phyloP scores from a whole-genome alignment of 768 basidiomycete genomes.

The Amanita rubescens region DNA sequence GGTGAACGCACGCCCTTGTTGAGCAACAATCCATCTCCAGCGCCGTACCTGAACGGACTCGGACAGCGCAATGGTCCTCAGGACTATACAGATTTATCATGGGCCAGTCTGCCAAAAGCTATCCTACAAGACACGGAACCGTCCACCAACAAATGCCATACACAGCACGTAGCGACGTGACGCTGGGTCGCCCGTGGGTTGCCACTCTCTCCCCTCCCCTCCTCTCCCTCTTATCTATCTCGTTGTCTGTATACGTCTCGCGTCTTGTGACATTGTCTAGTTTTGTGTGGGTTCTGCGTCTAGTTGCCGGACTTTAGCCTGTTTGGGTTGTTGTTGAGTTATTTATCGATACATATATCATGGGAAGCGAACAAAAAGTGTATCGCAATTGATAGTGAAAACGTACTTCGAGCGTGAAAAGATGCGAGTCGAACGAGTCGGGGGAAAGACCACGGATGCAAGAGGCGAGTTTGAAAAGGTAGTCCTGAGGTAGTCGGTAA shows the following conservation, averaged over 20 bases:
- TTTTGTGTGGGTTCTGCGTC: neutral
- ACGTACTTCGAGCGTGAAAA: conserved; percentile 69
- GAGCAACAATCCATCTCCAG: conserved; percentile 1
- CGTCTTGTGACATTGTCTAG: neutral
- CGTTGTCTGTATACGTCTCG: too few species aligned
- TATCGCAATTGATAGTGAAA: neutral
- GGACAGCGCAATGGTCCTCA: too few species aligned
- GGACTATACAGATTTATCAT: too few species aligned
- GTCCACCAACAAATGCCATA: neutral
- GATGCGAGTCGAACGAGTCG: conserved; percentile 65
- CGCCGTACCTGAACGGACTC: neutral
- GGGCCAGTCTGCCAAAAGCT: too few species aligned
- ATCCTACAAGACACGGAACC: too few species aligned
- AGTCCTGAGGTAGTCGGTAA: conserved; percentile 51
- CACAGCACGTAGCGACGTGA: too few species aligned
- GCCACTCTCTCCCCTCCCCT: too few species aligned
- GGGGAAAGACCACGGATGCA: conserved; percentile 71
- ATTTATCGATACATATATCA: neutral
- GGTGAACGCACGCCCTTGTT: conserved; percentile 32
- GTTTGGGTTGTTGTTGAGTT: neutral
- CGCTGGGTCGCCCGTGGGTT: too few species aligned
- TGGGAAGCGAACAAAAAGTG: neutral
- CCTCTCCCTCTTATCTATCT: neutral
- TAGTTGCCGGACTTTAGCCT: neutral
- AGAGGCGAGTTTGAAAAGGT: conserved; percentile 70